Percentiles rank a stretch among this genome's conserved stretches.
phyloP scores from a whole-genome alignment of 192 early-diverging fungal genomes.

The Backusella liffmaniae region DNA sequence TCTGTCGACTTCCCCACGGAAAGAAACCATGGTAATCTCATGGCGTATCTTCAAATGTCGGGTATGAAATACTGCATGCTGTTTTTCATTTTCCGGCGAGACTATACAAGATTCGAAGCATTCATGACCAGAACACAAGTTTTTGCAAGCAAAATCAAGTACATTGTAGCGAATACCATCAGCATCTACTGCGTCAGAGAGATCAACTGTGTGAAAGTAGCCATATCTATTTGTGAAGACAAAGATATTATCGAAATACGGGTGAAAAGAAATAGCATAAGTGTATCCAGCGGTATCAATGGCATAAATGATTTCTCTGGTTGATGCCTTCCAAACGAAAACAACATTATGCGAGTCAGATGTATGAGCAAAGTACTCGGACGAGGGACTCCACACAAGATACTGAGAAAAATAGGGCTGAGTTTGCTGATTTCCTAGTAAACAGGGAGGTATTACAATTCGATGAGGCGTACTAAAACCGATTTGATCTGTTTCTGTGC shows the following conservation, averaged over 20 bases:
- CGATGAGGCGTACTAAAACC: conserved; percentile 3
- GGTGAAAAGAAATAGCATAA: conserved; percentile 44
- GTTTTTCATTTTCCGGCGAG: not conserved
- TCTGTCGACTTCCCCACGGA: conserved; percentile 39
- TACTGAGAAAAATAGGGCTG: conserved; percentile 40
- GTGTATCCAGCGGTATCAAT: conserved; percentile 42
- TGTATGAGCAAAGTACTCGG: conserved; percentile 47
- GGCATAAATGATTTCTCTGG: conserved; percentile 38
- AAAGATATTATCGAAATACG: conserved; percentile 37
- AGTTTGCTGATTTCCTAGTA: not conserved
- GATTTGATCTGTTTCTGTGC: conserved; percentile 15
- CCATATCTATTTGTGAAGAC: conserved; percentile 50
- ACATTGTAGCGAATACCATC: conserved; percentile 15
- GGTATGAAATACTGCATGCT: conserved; percentile 7
- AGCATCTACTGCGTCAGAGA: conserved; percentile 22
- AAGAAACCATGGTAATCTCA: conserved; percentile 52
- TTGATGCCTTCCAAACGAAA: conserved; percentile 42
- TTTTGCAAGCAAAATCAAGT: conserved; percentile 9
- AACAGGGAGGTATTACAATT: conserved; percentile 15
- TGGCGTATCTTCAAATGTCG: conserved; percentile 32
- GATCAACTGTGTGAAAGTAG: conserved; percentile 48
- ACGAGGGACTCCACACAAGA: conserved; percentile 41
- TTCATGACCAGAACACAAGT: not conserved
- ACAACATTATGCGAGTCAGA: conserved; percentile 41
- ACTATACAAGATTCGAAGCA: not conserved